Evolutionary conservation across 2,329 filamentous ascomycete species (phyloP).

Genomic region (Ceratocystis lukuohia): DNA sequence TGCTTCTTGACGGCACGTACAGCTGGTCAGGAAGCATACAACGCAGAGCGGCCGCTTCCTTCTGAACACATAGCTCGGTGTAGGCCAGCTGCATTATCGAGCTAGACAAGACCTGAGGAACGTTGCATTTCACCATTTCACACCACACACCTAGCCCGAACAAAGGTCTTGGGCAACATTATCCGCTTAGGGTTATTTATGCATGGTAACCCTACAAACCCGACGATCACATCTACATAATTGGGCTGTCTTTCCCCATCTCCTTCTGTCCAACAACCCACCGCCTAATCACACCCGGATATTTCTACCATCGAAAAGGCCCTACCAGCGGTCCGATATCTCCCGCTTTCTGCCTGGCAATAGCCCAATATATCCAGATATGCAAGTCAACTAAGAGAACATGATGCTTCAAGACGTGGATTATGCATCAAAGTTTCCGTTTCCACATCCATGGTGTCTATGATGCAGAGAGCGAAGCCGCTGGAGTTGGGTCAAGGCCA

Average conservation of each 20-base stretch:
- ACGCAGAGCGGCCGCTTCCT: not conserved
- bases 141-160: not conserved
- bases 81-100: not conserved
- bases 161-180: too few species aligned
- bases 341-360: not conserved
- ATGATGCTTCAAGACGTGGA: not conserved
- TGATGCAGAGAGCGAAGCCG: not conserved
- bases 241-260: not conserved
- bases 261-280: not conserved
- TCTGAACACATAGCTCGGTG: constrained; percentile 2
- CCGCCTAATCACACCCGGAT: not conserved
- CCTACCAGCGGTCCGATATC: not conserved
- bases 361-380: not conserved
- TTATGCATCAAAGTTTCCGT: not conserved
- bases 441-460: not conserved
- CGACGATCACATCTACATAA: not conserved
- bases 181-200: not conserved
- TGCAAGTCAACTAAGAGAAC: not conserved
- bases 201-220: too few species aligned
- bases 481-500: not conserved
- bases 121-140: not conserved
- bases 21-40: constrained; percentile 6
- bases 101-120: not conserved
- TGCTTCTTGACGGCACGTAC: constrained; percentile 5
- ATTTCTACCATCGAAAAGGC: not conserved